phyloP scores from a whole-genome alignment of 768 basidiomycete species.

The Mrakia blollopis region DNA sequence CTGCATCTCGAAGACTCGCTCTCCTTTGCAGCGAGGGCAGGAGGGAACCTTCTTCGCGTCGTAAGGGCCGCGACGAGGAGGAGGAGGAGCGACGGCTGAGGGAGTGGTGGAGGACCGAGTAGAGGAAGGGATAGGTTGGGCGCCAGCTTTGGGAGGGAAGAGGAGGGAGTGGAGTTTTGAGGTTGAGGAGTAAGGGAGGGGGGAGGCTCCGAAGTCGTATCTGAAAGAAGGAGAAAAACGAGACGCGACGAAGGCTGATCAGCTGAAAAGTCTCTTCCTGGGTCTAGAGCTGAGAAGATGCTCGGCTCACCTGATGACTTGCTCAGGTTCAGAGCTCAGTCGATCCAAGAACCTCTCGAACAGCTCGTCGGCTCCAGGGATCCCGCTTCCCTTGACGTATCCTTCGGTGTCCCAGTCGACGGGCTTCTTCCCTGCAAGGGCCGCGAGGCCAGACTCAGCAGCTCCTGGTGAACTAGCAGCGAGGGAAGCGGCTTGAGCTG shows the following conservation, averaged over 20 bases:
- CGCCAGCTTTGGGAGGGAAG: constrained; percentile 58
- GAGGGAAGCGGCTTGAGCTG: constrained; percentile 18
- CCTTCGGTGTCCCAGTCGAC: constrained; percentile 49
- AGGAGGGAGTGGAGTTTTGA: constrained; percentile 66
- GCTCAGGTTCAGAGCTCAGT: constrained; percentile 64
- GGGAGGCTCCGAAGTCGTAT: constrained; percentile 80
- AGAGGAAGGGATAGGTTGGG: constrained; percentile 56
- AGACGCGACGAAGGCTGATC: neutral
- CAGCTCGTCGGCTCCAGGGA: constrained; percentile 66
- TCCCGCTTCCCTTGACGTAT: constrained; percentile 64
- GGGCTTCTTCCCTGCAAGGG: constrained; percentile 3
- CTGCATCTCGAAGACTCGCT: constrained; percentile 83
- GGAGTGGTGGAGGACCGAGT: constrained; percentile 48
- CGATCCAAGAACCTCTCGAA: constrained; percentile 80
- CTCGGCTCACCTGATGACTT: constrained; percentile 72
- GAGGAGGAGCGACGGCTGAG: constrained; percentile 37
- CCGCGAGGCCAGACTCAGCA: neutral
- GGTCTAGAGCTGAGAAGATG: neutral
- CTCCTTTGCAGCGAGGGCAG: constrained; percentile 64
- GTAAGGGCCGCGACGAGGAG: constrained; percentile 46
- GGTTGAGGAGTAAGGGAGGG: constrained; percentile 71
- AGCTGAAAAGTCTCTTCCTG: neutral
- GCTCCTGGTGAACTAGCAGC: neutral
- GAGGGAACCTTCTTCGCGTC: constrained; percentile 53
- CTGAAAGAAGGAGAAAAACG: constrained; percentile 39